Percentiles rank a stretch among this genome's conserved stretches.
These are phyloP conservation scores for Kitagawia praeruptora DNA, from an alignment of 129 eudicot species.

Conservation along the genomic window DNA sequence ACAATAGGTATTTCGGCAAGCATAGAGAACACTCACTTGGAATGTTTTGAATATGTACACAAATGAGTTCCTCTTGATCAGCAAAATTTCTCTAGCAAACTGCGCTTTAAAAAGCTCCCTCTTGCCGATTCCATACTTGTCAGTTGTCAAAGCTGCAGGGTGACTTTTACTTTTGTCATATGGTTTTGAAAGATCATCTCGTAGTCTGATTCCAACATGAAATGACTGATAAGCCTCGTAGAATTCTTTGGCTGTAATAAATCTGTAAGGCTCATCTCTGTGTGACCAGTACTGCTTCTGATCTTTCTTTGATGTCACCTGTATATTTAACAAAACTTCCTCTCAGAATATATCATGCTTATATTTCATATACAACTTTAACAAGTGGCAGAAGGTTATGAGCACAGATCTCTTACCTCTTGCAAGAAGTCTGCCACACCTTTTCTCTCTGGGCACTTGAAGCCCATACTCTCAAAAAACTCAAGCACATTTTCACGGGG, in stretches of 20 bases:
- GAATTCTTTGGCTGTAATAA: constrained; percentile 44
- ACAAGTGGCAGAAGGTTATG: not conserved
- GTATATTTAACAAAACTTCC: not conserved
- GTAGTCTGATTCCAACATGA: constrained; percentile 37
- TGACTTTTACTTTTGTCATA: constrained; percentile 55
- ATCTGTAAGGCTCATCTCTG: constrained; percentile 42
- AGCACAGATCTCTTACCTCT: constrained; percentile 29
- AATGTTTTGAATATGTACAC: constrained; percentile 39
- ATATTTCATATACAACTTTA: not conserved
- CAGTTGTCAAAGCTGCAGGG: constrained; percentile 59
- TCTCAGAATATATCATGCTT: not conserved
- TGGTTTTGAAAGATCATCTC: constrained; percentile 30
- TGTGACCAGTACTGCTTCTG: constrained; percentile 54
- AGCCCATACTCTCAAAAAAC: constrained; percentile 55
- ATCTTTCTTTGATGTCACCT: constrained; percentile 81
- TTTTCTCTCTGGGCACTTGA: constrained; percentile 53
- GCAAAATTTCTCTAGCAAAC: constrained; percentile 39
- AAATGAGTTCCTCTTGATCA: constrained; percentile 65
- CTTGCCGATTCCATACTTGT: constrained; percentile 39
- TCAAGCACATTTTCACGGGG: constrained; percentile 64
- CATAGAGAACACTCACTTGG: constrained; percentile 29
- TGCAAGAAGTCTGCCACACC: constrained; percentile 62
- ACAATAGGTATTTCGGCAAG: not conserved
- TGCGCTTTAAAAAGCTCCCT: constrained; percentile 58
- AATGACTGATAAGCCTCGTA: constrained; percentile 53